phyloP scores from a whole-genome alignment of 139 green algal species.

The Penium margaritaceum region DNA sequence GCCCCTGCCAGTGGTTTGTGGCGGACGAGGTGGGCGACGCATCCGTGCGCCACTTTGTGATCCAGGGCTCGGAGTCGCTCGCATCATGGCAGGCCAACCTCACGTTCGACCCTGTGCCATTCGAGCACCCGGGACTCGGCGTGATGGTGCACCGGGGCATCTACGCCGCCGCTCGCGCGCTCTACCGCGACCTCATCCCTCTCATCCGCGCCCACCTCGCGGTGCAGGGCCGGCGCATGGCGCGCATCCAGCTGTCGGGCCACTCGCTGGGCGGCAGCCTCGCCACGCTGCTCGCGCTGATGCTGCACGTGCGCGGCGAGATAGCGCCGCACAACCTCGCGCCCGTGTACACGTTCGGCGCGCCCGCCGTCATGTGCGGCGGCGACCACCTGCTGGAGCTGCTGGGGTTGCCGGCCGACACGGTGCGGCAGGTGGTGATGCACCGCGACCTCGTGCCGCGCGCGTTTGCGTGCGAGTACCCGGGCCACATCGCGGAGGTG shows the following conservation, averaged over 20 bases:
- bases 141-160: constrained; percentile 86
- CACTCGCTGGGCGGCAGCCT: constrained; percentile 90
- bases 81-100: constrained; percentile 78
- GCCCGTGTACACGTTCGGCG: constrained; percentile 84
- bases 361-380: constrained; percentile 76
- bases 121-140: constrained; percentile 76
- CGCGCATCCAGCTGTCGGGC: constrained; percentile 44
- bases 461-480: constrained; percentile 94
- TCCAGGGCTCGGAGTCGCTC: constrained; percentile 68
- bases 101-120: constrained; percentile 87
- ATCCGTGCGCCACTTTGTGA: constrained; percentile 47
- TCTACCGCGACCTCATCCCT: constrained; percentile 86
- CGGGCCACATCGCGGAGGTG: constrained; percentile 64
- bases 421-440: constrained; percentile 77
- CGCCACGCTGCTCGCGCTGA: constrained; percentile 75
- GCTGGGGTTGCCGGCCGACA: constrained; percentile 50
- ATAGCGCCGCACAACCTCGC: constrained; percentile 43
- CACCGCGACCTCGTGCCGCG: constrained; percentile 86
- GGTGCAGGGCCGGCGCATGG: background rate
- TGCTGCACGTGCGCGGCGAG: constrained; percentile 60
- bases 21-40: constrained; percentile 32
- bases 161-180: constrained; percentile 72
- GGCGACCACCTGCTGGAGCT: constrained; percentile 35
- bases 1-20: constrained; percentile 48
- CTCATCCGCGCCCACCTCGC: constrained; percentile 74